Conservation (phyloP, 176 grass and related monocot species). For the Melocanna baccifera region DNA sequence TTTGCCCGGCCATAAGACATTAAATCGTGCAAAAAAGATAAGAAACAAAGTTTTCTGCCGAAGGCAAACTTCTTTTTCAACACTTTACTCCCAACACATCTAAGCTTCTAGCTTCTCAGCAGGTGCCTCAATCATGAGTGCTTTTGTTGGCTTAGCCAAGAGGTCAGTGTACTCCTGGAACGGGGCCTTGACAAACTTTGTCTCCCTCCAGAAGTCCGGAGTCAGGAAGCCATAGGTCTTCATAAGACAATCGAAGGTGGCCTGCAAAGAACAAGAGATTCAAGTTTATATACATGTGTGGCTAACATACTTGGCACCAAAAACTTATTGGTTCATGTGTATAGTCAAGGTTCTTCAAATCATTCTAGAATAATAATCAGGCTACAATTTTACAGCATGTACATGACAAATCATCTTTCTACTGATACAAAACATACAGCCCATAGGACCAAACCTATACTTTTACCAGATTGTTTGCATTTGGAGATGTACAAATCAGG, state of each 20-base stretch:
- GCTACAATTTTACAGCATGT: background rate
- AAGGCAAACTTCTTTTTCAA: background rate
- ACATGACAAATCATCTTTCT: background rate
- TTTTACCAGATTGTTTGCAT: background rate
- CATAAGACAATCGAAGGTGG: slow-evolving; percentile 77
- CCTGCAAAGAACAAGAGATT: slow-evolving; percentile 30
- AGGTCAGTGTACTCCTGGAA: slow-evolving; percentile 57
- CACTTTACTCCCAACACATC: background rate
- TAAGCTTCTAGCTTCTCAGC: slow-evolving; percentile 47
- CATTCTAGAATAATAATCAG: background rate
- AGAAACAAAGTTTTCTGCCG: background rate
- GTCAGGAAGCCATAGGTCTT: slow-evolving; percentile 59
- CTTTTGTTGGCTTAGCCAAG: slow-evolving; percentile 53
- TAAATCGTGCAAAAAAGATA: background rate
- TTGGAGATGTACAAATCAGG: background rate
- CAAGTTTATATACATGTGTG: background rate
- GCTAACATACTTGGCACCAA: background rate
- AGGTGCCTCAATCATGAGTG: slow-evolving; percentile 38
- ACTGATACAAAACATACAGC: background rate
- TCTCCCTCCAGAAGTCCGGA: slow-evolving; percentile 68
- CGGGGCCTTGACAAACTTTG: slow-evolving; percentile 35
- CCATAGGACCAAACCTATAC: background rate
- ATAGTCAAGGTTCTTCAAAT: background rate
- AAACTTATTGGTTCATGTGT: too few relatives aligned
- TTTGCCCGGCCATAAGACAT: background rate